phyloP scores from a whole-genome alignment of 2,329 filamentous ascomycete species.

The Cytospora piceae region DNA sequence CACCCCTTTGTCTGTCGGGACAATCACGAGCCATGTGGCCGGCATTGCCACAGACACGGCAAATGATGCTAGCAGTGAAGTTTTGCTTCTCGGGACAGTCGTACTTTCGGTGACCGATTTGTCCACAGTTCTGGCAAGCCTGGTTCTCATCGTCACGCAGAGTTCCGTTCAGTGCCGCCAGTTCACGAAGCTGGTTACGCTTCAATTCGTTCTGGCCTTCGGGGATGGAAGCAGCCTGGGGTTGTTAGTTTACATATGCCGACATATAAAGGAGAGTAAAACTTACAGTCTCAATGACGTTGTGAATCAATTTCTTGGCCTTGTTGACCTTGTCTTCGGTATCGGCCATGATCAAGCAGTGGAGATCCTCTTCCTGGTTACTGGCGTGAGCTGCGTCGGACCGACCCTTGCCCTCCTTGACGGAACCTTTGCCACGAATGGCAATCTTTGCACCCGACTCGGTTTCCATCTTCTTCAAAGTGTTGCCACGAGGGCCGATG shows the following conservation, averaged over 20 bases:
- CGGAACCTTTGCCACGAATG: slow-evolving; percentile 98
- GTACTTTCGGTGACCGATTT: slow-evolving; percentile 98
- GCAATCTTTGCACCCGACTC: slow-evolving; percentile 98
- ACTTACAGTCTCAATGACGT: slow-evolving; percentile 96
- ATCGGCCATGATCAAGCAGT: slow-evolving; percentile 99
- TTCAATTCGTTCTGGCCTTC: slow-evolving; percentile 99
- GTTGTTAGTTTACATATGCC: slow-evolving; percentile 32
- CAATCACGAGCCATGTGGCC: slow-evolving; percentile 99
- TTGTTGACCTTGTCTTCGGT: slow-evolving; percentile 99
- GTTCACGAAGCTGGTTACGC: slow-evolving; percentile 95
- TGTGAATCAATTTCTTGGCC: slow-evolving; percentile 97
- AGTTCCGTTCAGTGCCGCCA: slow-evolving; percentile 97
- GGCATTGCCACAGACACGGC: slow-evolving; percentile 95
- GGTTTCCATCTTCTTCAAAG: slow-evolving; percentile 98
- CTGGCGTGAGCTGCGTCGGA: slow-evolving; percentile 98
- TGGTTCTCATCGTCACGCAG: slow-evolving; percentile 99
- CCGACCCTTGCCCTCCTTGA: slow-evolving; percentile 98
- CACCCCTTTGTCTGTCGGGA: slow-evolving; percentile 88
- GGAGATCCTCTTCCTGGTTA: slow-evolving; percentile 99
- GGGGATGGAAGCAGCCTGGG: slow-evolving; percentile 92
- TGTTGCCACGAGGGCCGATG: slow-evolving; percentile 99
- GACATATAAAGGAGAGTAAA: background rate
- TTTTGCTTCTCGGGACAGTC: slow-evolving; percentile 98
- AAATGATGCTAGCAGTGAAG: slow-evolving; percentile 99
- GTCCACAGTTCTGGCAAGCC: slow-evolving; percentile 97